Evolutionary conservation across 164 flowering plant species (phyloP), one percentile per base, ranked within the genome.

Genomic region (Annona squamosa): DNA sequence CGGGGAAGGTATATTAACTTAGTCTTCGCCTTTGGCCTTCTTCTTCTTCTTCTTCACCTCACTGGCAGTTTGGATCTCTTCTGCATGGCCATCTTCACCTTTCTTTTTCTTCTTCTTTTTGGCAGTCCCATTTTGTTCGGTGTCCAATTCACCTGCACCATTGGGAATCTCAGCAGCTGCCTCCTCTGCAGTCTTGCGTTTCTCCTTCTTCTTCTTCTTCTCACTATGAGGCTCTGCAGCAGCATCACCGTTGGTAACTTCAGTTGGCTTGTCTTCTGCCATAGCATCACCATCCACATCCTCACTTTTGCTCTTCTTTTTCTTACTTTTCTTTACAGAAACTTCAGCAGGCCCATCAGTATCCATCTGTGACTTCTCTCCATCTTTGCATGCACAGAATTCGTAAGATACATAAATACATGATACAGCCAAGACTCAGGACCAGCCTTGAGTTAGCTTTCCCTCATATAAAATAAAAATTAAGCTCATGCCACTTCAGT

Each of bases 101-200:
- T 79, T 83, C 82, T 91, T 90, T 83, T 91, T 90, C 71, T 89
- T 89, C 84, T 87, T 91, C 90, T 85, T 89, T 77, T 88, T 87
- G 63, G 77, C 81, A 0, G 87, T 81, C 62, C 85, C 87, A 41
- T 87, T 87, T 56, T 82, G 77, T 44, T 79, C 81, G 12, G 79
- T 62, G 65, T 75, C 75, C 16, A 71, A 57, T 26, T 77, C 87
- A 75, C 83, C 81, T 9, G 48, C 74, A 3, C 77, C 86, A 77
- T 79, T 77, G 16, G 64, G n/a, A 3, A 72, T 76, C 63, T 73
- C 81, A 26, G 56, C 52, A 16, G 75, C 83, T 71, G 79, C 73
- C 66, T 79, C 76, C 66, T 80, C 83, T 42, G 83, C 87, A 65
- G 67, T 46, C 76, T 82, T 88, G n/a, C 88, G 80, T 81, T 90